Percentiles rank a stretch among this genome's conserved stretches.
Evolutionary conservation across 2,329 filamentous ascomycete species (phyloP).

Genomic region (Lachnellula occidentalis): DNA sequence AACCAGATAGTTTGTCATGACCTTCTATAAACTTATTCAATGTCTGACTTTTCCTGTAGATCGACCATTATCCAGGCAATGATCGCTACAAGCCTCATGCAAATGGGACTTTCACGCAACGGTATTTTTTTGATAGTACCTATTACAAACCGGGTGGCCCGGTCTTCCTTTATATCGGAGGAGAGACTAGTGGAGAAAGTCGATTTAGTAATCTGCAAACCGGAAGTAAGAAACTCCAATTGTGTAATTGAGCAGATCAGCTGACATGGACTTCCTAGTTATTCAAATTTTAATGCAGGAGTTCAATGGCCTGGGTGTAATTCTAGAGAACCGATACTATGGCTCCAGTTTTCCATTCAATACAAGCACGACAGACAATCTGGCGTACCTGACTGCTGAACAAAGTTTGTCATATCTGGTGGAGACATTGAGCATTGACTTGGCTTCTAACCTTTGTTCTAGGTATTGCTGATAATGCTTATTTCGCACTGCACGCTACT

Average conservation of each 20-base stretch:
- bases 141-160: slow-evolving; percentile 51
- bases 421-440: background rate
- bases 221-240: slow-evolving; percentile 25
- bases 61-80: slow-evolving; percentile 42
- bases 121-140: slow-evolving; percentile 48
- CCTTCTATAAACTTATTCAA: background rate
- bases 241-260: slow-evolving; percentile 29
- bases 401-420: slow-evolving; percentile 32
- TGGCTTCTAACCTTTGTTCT: background rate
- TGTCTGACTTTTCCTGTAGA: slow-evolving; percentile 24
- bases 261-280: slow-evolving; percentile 30
- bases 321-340: slow-evolving; percentile 48
- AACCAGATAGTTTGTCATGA: slow-evolving; percentile 17
- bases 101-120: slow-evolving; percentile 47
- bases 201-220: slow-evolving; percentile 36
- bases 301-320: slow-evolving; percentile 48
- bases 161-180: slow-evolving; percentile 43
- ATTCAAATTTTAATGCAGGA: slow-evolving; percentile 50
- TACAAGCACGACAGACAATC: slow-evolving; percentile 42
- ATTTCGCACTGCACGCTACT: slow-evolving; percentile 43
- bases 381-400: slow-evolving; percentile 45
- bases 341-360: slow-evolving; percentile 44
- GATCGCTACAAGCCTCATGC: slow-evolving; percentile 37
- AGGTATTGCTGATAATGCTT: slow-evolving; percentile 46
- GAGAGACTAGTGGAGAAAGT: slow-evolving; percentile 38